Percentiles rank a stretch among this genome's conserved stretches.
Conservation (phyloP, 73 alveolate genomes). For the Halteria grandinella region DNA sequence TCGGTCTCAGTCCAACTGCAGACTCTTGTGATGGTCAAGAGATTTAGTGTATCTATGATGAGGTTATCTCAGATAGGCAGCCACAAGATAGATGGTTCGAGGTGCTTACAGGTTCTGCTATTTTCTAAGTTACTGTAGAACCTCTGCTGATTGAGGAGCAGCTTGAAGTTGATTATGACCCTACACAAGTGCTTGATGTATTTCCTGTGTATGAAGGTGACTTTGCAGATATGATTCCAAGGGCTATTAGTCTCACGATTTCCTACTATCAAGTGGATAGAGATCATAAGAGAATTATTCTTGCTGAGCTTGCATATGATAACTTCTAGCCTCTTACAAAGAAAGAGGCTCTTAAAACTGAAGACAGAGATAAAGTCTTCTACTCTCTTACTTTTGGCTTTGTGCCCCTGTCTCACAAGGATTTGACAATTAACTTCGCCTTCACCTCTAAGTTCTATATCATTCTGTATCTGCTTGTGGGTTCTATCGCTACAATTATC, state of each 20-base stretch:
- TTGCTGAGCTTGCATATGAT: conserved; percentile 63
- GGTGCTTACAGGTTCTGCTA: conserved; percentile 50
- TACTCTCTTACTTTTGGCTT: conserved; percentile 69
- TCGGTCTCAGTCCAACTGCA: conserved; percentile 79
- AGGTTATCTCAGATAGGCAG: conserved; percentile 68
- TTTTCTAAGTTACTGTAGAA: conserved; percentile 72
- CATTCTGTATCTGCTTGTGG: conserved; percentile 82
- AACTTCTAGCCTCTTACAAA: conserved; percentile 55
- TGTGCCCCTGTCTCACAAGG: conserved; percentile 79
- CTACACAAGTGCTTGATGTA: conserved; percentile 35
- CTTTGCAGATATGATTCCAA: conserved; percentile 72
- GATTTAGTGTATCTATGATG: conserved; percentile 87
- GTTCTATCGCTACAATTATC: conserved; percentile 70
- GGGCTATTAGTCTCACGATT: conserved; percentile 51
- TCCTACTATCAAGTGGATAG: conserved; percentile 73
- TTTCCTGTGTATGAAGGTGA: conserved; percentile 46
- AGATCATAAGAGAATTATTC: conserved; percentile 67
- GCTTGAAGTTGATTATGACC: conserved; percentile 22
- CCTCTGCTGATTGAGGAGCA: conserved; percentile 71
- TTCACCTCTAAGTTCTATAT: conserved; percentile 81
- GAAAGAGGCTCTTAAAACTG: conserved; percentile 51
- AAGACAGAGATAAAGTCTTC: conserved; percentile 50
- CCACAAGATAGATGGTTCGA: conserved; percentile 84
- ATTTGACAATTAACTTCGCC: conserved; percentile 83
- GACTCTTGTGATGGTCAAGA: conserved; percentile 78